phyloP scores from a whole-genome alignment of 148 eudicot species.

The Diospyros lotus region DNA sequence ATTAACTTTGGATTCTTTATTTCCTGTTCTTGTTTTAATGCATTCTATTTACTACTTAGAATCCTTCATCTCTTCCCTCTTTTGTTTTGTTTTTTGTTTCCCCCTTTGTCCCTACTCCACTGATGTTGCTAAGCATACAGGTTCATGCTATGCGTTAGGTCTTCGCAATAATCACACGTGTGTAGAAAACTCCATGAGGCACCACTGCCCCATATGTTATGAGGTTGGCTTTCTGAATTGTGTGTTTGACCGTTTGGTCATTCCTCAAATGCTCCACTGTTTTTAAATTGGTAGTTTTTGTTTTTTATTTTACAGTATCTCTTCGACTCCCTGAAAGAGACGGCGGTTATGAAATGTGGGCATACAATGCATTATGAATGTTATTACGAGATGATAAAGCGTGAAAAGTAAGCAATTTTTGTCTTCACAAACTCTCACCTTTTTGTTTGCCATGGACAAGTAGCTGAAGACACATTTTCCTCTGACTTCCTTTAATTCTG shows the following conservation, averaged over 20 bases:
- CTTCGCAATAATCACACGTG: constrained; percentile 77
- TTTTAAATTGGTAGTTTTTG: background rate
- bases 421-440: background rate
- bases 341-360: constrained; percentile 87
- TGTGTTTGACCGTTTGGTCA: constrained; percentile 5
- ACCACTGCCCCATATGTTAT: constrained; percentile 94
- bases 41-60: background rate
- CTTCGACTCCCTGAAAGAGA: constrained; percentile 88
- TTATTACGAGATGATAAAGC: constrained; percentile 83
- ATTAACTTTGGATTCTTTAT: background rate
- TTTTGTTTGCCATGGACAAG: background rate
- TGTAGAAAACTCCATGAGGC: constrained; percentile 87
- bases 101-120: background rate
- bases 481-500: background rate
- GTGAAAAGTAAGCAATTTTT: constrained; percentile 62
- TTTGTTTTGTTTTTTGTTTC: background rate
- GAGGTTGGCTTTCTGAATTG: constrained; percentile 46
- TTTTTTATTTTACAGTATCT: constrained; percentile 55
- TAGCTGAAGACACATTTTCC: background rate
- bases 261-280: background rate
- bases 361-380: constrained; percentile 96
- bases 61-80: background rate
- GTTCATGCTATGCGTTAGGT: constrained; percentile 74
- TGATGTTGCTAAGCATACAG: constrained; percentile 26
- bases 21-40: background rate